These are phyloP conservation scores for Candolleomyces eurysporus DNA, from an alignment of 768 basidiomycete species.

Conservation along the genomic window DNA sequence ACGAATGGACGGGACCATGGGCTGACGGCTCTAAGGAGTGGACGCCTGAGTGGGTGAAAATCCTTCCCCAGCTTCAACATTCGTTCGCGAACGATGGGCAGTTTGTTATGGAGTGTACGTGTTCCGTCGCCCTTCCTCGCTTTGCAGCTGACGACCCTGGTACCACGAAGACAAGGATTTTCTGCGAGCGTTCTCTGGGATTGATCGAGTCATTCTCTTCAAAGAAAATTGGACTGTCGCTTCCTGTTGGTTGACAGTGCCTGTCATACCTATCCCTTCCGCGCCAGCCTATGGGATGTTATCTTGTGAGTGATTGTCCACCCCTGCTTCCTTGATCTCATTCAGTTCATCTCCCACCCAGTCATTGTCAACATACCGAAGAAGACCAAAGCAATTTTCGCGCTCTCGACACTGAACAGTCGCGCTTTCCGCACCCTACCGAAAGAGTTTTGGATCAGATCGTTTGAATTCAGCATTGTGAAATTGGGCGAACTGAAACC, in stretches of 20 bases:
- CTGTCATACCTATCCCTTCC: constrained; percentile 26
- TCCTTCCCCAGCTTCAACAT: constrained; percentile 35
- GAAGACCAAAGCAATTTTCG: constrained; percentile 29
- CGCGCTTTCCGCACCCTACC: constrained; percentile 40
- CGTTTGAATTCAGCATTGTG: constrained; percentile 42
- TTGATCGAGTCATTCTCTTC: constrained; percentile 41
- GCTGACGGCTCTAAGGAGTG: constrained; percentile 49
- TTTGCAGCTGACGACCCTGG: background rate
- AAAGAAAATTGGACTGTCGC: constrained; percentile 41
- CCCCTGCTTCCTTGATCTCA: background rate
- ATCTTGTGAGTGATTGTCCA: constrained; percentile 32
- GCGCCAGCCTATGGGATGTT: constrained; percentile 48
- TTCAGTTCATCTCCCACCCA: background rate
- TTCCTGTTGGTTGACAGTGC: constrained; percentile 42
- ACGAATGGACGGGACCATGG: constrained; percentile 49
- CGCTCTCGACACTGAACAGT: constrained; percentile 42
- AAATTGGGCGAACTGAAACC: constrained; percentile 31
- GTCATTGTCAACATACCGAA: background rate
- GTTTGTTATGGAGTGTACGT: constrained; percentile 46
- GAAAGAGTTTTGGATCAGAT: constrained; percentile 29
- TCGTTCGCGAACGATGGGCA: constrained; percentile 42
- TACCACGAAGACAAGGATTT: constrained; percentile 30
- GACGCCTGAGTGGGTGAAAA: constrained; percentile 29
- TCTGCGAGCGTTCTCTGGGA: constrained; percentile 30
- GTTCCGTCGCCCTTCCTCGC: background rate